Base-by-base conservation (phyloP, 805 yeast genomes). In the Starmerella etchellsii region DNA sequence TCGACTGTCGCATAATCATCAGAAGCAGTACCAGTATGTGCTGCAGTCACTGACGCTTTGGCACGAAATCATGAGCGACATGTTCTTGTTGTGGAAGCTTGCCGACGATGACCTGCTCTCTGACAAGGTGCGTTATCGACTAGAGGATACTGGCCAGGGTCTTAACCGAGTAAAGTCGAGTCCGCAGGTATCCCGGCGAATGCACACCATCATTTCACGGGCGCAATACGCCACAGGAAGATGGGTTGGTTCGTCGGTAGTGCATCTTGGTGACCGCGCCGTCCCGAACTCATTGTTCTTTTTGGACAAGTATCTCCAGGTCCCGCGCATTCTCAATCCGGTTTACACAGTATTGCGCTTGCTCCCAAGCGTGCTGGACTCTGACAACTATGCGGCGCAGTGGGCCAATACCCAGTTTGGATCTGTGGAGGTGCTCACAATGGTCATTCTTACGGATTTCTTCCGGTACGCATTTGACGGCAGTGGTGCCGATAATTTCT, bases 271-370 rank as follows among this genome's bases (percentile, higher is more conserved):
- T 31, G 93, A 81, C 57, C 79, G 76, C 51, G 81, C 87, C 1
- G 93, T 81, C 4, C 93, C 93, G 2, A 81, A 81, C 56, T 85
- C 88, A 0, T 57, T 81, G 44, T 80, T 80, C 55, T 81, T 81
- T 63, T 60, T 81, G 39, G 91, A 81, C 58, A 81, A 81, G 56
- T 81, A 81, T 55, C 70, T 78, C 24, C 93, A 81, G 57, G 82
- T 81, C 2, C 91, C 91, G 24, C 69, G 77, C 37, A 80, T 81
- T 28, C 60, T 81, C 50, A 80, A 74, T 32, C 93, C 93, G 2
- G 73, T 81, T 35, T 80, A 78, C 53, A 67, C 68, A 26, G 71
- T 73, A 30, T 55, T 81, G 26, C 55, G 65, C 44, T 67, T 71
- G 44, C 69, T 81, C 31, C 80, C 76, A 34, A 66, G 64, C 26